A percentile compares a stretch with the other conserved stretches of the same genome.
Evolutionary conservation across 805 yeast genomes (phyloP).

Genomic region (baker's yeast (Saccharomyces cerevisiae)): DNA sequence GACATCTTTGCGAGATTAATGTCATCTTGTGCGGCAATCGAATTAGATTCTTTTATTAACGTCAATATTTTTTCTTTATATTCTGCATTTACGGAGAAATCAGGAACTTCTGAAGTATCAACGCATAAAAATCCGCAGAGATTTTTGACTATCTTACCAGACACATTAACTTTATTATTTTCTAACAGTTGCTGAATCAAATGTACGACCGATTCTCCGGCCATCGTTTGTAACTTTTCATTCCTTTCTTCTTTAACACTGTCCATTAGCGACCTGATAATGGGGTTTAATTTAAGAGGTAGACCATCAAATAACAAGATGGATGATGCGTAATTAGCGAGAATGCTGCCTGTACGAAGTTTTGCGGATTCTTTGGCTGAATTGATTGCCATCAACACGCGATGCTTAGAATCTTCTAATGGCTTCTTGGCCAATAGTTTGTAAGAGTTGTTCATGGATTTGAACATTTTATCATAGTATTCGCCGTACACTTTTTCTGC

Average conservation of each 20-base stretch:
- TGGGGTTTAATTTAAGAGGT: slow-evolving; percentile 84
- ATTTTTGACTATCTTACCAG: slow-evolving; percentile 84
- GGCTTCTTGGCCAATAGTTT: slow-evolving; percentile 65
- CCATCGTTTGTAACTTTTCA: slow-evolving; percentile 54
- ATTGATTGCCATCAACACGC: slow-evolving; percentile 56
- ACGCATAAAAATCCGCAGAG: slow-evolving; percentile 89
- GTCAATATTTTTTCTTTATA: slow-evolving; percentile 56
- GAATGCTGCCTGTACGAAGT: slow-evolving; percentile 49
- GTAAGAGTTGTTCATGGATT: slow-evolving; percentile 54
- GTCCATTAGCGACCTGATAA: slow-evolving; percentile 86
- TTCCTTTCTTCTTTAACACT: slow-evolving; percentile 73
- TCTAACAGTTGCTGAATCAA: slow-evolving; percentile 53
- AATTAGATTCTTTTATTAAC: slow-evolving; percentile 67
- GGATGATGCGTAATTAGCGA: slow-evolving; percentile 74
- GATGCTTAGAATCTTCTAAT: slow-evolving; percentile 67
- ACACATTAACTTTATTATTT: slow-evolving; percentile 58
- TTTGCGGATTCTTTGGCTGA: slow-evolving; percentile 52
- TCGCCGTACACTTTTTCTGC: slow-evolving; percentile 65
- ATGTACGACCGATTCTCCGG: slow-evolving; percentile 60
- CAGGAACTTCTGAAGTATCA: slow-evolving; percentile 94
- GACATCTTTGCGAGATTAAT: slow-evolving; percentile 55
- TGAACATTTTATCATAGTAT: slow-evolving; percentile 57
- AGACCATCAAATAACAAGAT: slow-evolving; percentile 50
- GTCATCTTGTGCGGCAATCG: slow-evolving; percentile 51
- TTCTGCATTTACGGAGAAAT: slow-evolving; percentile 58